Evolutionary conservation across 2,329 filamentous ascomycete genomes (phyloP).

Genomic region (Botryotinia calthae): DNA sequence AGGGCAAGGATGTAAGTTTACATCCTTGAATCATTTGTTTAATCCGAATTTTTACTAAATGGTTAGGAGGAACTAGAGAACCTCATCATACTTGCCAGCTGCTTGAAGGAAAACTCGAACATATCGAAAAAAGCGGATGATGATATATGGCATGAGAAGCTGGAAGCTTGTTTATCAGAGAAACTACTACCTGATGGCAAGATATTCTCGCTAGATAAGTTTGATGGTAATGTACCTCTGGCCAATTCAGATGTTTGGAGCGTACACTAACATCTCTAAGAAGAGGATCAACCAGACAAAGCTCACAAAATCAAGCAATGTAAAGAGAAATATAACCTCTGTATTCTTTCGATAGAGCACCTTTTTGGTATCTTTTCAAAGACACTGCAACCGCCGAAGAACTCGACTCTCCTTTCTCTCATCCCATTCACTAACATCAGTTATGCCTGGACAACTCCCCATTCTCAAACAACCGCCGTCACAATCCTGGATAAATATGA

Average conservation of each 20-base stretch:
- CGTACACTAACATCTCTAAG: background rate
- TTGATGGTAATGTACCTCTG: slow-evolving; percentile 25
- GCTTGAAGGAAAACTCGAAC: slow-evolving; percentile 24
- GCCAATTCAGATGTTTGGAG: background rate
- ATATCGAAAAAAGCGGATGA: slow-evolving; percentile 19
- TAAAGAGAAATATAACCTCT: slow-evolving; percentile 25
- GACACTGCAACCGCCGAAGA: background rate
- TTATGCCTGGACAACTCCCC: slow-evolving; percentile 43
- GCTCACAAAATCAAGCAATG: slow-evolving; percentile 15
- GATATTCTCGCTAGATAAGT: slow-evolving; percentile 29
- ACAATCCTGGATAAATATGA: slow-evolving; percentile 38
- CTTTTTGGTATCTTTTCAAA: background rate
- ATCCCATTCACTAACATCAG: slow-evolving; percentile 38
- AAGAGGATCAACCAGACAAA: background rate
- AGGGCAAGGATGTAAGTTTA: slow-evolving; percentile 18
- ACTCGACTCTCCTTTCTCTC: slow-evolving; percentile 37
- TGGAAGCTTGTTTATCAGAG: slow-evolving; percentile 32
- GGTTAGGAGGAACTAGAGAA: slow-evolving; percentile 30
- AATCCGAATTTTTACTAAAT: background rate
- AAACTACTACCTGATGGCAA: slow-evolving; percentile 30
- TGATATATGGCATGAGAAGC: slow-evolving; percentile 24
- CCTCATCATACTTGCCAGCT: slow-evolving; percentile 31
- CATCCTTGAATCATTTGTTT: fast-evolving
- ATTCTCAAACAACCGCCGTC: slow-evolving; percentile 37
- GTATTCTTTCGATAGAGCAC: slow-evolving; percentile 25